A percentile compares a stretch with the other conserved stretches of the same genome.
Evolutionary conservation across 192 early-diverging fungal species (phyloP).

Genomic region (Coemansia sp.): DNA sequence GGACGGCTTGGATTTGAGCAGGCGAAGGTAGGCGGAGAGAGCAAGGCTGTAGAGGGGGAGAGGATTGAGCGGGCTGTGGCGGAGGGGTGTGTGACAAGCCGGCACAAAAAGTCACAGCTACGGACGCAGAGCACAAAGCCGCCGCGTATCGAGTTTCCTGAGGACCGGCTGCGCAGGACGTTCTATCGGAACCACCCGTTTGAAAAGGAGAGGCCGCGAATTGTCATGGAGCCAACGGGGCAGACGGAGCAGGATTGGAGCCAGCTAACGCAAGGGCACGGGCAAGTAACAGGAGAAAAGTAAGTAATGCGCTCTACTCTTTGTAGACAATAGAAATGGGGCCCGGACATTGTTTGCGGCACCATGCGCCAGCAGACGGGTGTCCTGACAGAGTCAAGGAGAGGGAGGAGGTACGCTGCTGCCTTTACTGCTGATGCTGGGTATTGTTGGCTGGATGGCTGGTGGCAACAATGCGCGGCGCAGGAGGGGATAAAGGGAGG

Average conservation of each 20-base stretch:
- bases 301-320: constrained; percentile 46
- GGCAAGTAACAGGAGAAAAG: constrained; percentile 80
- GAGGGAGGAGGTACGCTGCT: neutral
- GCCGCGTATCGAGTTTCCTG: constrained; percentile 78
- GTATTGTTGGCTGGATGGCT: neutral
- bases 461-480: neutral
- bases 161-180: constrained; percentile 77
- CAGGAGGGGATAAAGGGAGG: neutral
- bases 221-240: constrained; percentile 66
- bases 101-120: constrained; percentile 58
- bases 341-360: neutral
- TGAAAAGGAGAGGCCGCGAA: constrained; percentile 72
- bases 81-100: constrained; percentile 31
- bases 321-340: neutral
- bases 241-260: constrained; percentile 54
- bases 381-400: constrained; percentile 9
- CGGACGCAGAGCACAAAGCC: constrained; percentile 62
- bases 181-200: constrained; percentile 95
- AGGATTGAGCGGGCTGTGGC: constrained; percentile 31
- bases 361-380: neutral
- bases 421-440: neutral
- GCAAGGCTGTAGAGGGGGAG: neutral
- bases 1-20: constrained; percentile 42
- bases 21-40: neutral
- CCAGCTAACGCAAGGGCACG: constrained; percentile 50